Percentiles rank a stretch among this genome's conserved stretches.
Conservation (phyloP, 2,329 filamentous ascomycete species). For the Cryphonectria carpinicola region DNA sequence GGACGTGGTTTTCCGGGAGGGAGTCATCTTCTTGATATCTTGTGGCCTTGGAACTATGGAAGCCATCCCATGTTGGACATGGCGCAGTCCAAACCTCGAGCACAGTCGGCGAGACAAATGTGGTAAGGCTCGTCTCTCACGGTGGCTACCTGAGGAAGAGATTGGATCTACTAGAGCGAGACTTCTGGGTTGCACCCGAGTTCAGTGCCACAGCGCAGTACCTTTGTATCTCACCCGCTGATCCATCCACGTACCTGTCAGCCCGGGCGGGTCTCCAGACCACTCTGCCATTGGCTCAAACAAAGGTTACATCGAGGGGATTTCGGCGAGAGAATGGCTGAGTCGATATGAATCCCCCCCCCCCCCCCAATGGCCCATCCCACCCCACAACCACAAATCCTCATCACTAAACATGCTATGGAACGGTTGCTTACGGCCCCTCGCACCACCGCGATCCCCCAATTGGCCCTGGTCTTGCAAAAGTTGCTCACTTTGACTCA, state of each 20-base stretch:
- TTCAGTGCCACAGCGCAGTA: background rate
- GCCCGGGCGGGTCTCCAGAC: background rate
- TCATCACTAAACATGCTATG: background rate
- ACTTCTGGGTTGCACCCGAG: background rate
- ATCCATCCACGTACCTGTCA: conserved; percentile 7
- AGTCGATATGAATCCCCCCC: conserved; percentile 12
- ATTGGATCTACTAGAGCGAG: conserved; percentile 2
- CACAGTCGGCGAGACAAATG: conserved; percentile 27
- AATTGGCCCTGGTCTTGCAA: background rate
- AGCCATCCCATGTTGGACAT: conserved; percentile 4
- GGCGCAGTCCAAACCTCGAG: conserved; percentile 15
- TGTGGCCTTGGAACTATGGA: conserved; percentile 28
- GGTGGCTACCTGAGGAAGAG: conserved; percentile 4
- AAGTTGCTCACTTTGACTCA: conserved; percentile 14
- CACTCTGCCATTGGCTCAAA: conserved; percentile 13
- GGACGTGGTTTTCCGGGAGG: conserved; percentile 12
- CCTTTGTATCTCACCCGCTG: conserved; percentile 2
- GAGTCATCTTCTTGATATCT: conserved; percentile 30
- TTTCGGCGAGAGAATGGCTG: conserved; percentile 29
- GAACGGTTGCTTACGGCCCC: background rate
- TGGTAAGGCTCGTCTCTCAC: conserved; percentile 22
- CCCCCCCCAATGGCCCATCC: background rate
- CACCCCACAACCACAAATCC: background rate
- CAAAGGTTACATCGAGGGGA: conserved; percentile 12
- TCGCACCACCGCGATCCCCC: background rate